Evolutionary conservation across 768 basidiomycete genomes (phyloP).

Genomic region (Austroboletus festivus): DNA sequence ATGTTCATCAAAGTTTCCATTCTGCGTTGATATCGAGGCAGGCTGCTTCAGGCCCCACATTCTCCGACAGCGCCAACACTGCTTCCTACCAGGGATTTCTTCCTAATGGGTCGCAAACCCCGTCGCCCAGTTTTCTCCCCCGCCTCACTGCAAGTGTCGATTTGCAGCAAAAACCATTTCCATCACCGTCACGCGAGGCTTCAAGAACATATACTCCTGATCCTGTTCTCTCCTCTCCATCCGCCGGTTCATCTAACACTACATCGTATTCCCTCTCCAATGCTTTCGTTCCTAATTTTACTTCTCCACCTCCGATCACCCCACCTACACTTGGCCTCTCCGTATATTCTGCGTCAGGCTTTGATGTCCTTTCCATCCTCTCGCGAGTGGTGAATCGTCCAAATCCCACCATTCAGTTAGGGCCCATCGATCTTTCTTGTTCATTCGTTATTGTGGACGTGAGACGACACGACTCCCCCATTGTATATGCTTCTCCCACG

Average conservation of each 20-base stretch:
- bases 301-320: conserved; percentile 11
- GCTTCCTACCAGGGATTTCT: not conserved
- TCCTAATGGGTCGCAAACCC: not conserved
- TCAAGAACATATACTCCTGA: conserved; percentile 6
- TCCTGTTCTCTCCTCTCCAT: not conserved
- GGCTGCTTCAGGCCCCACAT: not conserved
- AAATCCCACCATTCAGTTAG: conserved; percentile 72
- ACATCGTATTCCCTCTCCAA: conserved; percentile 5
- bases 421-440: conserved; percentile 90
- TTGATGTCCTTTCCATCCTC: conserved; percentile 83
- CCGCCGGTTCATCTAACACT: conserved; percentile 4
- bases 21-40: conserved; percentile 18
- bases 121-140: not conserved
- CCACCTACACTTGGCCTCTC: conserved; percentile 43
- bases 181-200: conserved; percentile 1
- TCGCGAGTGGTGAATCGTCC: conserved; percentile 72
- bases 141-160: conserved; percentile 3
- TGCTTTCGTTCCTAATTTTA: not conserved
- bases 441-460: conserved; percentile 91
- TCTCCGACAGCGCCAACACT: not conserved
- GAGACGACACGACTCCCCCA: conserved; percentile 74
- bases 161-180: conserved; percentile 5
- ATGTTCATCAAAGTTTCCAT: conserved; percentile 23
- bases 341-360: conserved; percentile 88
- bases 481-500: conserved; percentile 86